phyloP scores from a whole-genome alignment of 73 alveolate genomes.

The Paramecium caudatum region DNA sequence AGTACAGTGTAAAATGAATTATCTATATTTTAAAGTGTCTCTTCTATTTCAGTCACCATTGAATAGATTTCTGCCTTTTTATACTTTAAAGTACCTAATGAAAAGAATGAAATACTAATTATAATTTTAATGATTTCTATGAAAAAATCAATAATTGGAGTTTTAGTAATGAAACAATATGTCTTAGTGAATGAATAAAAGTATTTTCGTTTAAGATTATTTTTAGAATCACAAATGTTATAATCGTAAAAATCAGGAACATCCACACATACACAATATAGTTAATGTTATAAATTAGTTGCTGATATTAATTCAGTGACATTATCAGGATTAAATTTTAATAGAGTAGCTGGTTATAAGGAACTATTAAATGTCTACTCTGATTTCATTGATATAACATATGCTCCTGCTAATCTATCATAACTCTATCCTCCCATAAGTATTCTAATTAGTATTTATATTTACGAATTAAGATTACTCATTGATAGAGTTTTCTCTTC shows the following conservation, averaged over 20 bases:
- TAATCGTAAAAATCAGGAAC: slow-evolving; percentile 62
- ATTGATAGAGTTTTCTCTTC: slow-evolving; percentile 59
- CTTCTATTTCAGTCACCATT: slow-evolving; percentile 31
- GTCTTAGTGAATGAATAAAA: slow-evolving; percentile 47
- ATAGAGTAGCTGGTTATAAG: too few species aligned
- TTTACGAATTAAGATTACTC: slow-evolving; percentile 64
- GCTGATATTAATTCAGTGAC: background rate
- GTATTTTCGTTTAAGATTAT: background rate
- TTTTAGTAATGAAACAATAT: slow-evolving; percentile 57
- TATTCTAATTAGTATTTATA: background rate
- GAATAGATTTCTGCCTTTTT: slow-evolving; percentile 66
- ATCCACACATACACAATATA: slow-evolving; percentile 64
- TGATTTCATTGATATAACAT: slow-evolving; percentile 57
- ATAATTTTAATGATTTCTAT: slow-evolving; percentile 41
- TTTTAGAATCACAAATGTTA: background rate
- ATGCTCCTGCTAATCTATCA: slow-evolving; percentile 70
- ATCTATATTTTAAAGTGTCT: slow-evolving; percentile 28
- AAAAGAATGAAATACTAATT: background rate
- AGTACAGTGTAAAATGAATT: slow-evolving; percentile 51
- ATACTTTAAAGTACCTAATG: slow-evolving; percentile 16
- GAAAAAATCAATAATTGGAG: slow-evolving; percentile 37
- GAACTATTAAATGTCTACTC: background rate
- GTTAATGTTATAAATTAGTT: background rate
- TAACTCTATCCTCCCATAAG: slow-evolving; percentile 61
- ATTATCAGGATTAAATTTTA: slow-evolving; percentile 1